Percentiles rank a stretch among this genome's conserved stretches.
Evolutionary conservation across 331 rosid genomes (phyloP).

Genomic region (Quercus tomentella): DNA sequence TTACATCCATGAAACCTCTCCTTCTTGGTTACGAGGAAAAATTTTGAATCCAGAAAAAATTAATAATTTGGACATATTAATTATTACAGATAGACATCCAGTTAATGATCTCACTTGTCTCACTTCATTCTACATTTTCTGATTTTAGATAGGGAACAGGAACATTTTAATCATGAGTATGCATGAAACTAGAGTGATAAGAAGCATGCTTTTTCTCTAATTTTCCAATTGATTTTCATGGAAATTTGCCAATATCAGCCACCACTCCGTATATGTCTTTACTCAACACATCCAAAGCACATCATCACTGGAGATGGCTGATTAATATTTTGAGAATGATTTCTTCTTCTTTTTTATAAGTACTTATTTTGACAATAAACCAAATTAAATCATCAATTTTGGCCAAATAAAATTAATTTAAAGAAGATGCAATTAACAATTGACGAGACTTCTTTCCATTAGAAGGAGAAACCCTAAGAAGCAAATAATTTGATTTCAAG

Average conservation of each 20-base stretch:
- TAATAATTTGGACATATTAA: background rate
- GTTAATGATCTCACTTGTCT: background rate
- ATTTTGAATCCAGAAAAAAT: background rate
- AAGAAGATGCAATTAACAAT: background rate
- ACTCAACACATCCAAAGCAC: background rate
- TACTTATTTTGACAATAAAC: background rate
- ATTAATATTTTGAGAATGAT: background rate
- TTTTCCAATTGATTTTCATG: background rate
- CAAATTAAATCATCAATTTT: background rate
- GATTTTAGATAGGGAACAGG: background rate
- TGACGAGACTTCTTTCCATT: constrained; percentile 3
- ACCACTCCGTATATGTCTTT: background rate
- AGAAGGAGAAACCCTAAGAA: background rate
- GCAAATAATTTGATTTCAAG: constrained; percentile 14
- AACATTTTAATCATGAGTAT: background rate
- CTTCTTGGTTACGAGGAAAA: background rate
- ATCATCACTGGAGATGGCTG: background rate
- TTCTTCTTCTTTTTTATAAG: background rate
- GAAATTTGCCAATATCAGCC: background rate
- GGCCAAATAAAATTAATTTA: background rate
- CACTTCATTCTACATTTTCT: background rate
- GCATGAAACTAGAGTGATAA: background rate
- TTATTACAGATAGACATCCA: background rate
- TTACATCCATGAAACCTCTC: background rate
- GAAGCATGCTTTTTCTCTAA: background rate